Evolutionary conservation across 2,329 filamentous ascomycete species (phyloP).

Genomic region (Aspergillus aculeatus): DNA sequence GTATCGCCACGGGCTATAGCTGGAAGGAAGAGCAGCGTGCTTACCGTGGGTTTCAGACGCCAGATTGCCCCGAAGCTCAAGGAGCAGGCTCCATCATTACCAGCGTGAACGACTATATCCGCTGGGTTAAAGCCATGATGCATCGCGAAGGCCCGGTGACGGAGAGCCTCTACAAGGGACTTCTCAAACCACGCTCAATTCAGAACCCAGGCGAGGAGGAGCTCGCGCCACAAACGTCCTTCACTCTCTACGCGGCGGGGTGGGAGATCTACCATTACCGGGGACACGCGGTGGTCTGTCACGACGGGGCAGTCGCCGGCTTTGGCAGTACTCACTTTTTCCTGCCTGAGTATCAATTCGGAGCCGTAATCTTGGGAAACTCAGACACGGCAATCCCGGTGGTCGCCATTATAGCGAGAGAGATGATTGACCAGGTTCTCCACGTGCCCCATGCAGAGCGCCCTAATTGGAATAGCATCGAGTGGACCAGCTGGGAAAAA

Average conservation of each 20-base stretch:
- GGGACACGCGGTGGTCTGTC: constrained; percentile 28
- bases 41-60: constrained; percentile 26
- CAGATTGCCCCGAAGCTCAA: constrained; percentile 33
- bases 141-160: constrained; percentile 26
- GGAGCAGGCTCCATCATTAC: constrained; percentile 48
- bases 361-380: constrained; percentile 31
- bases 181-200: constrained; percentile 27
- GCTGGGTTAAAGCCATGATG: constrained; percentile 32
- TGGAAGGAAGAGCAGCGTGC: constrained; percentile 33
- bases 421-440: constrained; percentile 27
- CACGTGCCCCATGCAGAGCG: neutral
- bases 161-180: constrained; percentile 22
- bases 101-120: constrained; percentile 31
- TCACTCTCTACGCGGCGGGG: constrained; percentile 25
- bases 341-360: constrained; percentile 28
- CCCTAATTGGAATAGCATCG: neutral
- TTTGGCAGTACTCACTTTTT: constrained; percentile 29
- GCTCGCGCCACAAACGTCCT: constrained; percentile 23
- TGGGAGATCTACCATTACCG: constrained; percentile 30
- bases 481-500: neutral
- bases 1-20: constrained; percentile 46
- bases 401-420: constrained; percentile 19
- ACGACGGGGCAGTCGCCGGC: constrained; percentile 30
- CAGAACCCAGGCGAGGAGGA: constrained; percentile 17
- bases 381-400: constrained; percentile 16